Evolutionary conservation across 768 basidiomycete species (phyloP), one percentile per base, ranked within the genome.

Genomic region (Boletus tomentosulus): DNA sequence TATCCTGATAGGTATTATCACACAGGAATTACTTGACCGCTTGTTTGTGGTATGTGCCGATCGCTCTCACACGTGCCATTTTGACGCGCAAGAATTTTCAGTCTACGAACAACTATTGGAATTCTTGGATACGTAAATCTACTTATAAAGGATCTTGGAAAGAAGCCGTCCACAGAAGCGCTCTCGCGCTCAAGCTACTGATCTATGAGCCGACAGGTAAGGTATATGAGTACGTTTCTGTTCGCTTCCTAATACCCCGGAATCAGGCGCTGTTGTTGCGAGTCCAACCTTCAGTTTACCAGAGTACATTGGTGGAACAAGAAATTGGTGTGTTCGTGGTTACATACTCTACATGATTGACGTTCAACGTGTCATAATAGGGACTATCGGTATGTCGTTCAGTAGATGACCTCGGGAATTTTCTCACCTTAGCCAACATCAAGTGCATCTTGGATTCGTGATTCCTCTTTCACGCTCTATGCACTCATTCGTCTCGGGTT

Each of bases 121-220:
- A 84, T 57, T 73, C 81, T 22, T 98, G 95, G 95, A 86, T 97
- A 61, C 78, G 82, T n/a, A 80, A 82, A 59, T 92, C 89, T 33
- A 92, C 88, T 0, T 99, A 99, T 70, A 80, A 79, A 13, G 97
- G 96, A 0, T 82, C 92, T 15, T 99, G 97, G 97, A 88, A 95
- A 62, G 97, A 99, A 68, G 86, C 89, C 2, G 94, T 98, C 6
- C 84, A 92, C 64, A 83, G 95, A 24, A 93, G 91, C 53, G 96
- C 93, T 1, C 77, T 98, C n/a, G 91, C 93, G 1, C 76, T 98
- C 57, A 98, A 98, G 71, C 78, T 97, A 53, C 76, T 98, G 56
- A 93, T 94, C 43, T 98, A 82, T 63, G 94, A 96, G 66, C 94
- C 93, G 2, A 97, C 91, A 2, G 89, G 87, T 82, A 45, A 9